Conservation (phyloP, 495 filamentous ascomycete genomes). For the Daldinia bambusicola region DNA sequence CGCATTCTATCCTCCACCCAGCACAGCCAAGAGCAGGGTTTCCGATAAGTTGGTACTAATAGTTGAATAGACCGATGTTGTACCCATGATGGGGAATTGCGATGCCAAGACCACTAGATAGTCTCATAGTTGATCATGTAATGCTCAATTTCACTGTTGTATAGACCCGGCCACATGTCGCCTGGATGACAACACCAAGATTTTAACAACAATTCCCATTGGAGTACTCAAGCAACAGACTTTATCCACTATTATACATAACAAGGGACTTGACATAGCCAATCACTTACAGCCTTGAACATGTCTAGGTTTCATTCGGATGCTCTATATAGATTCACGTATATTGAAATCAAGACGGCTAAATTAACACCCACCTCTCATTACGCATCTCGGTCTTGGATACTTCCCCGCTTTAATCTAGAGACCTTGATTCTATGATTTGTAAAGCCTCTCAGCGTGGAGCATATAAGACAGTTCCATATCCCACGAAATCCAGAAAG, state of each 20-base stretch:
- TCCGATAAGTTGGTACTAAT: too few species aligned
- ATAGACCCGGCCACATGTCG: not conserved
- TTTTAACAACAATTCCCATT: conserved; percentile 1
- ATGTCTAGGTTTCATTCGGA: conserved; percentile 44
- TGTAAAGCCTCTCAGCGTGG: conserved; percentile 1
- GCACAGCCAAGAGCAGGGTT: too few species aligned
- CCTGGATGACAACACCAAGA: not conserved
- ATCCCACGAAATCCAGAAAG: conserved; percentile 13
- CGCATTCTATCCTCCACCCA: too few species aligned
- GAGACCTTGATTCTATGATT: not conserved
- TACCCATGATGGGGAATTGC: not conserved
- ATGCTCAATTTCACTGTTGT: not conserved
- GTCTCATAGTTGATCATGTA: too few species aligned
- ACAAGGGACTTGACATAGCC: not conserved
- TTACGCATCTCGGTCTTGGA: conserved; percentile 25
- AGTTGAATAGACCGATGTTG: too few species aligned
- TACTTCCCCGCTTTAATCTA: conserved; percentile 42
- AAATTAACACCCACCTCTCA: conserved; percentile 33
- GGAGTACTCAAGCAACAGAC: not conserved
- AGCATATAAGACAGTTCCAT: conserved; percentile 20
- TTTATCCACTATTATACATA: conserved; percentile 4
- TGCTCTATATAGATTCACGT: conserved; percentile 37
- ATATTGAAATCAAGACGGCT: conserved; percentile 43
- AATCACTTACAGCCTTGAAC: conserved; percentile 3
- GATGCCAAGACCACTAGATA: not conserved